phyloP scores from a whole-genome alignment of 2,329 filamentous ascomycete genomes.

The Aspergillus aculeatus region DNA sequence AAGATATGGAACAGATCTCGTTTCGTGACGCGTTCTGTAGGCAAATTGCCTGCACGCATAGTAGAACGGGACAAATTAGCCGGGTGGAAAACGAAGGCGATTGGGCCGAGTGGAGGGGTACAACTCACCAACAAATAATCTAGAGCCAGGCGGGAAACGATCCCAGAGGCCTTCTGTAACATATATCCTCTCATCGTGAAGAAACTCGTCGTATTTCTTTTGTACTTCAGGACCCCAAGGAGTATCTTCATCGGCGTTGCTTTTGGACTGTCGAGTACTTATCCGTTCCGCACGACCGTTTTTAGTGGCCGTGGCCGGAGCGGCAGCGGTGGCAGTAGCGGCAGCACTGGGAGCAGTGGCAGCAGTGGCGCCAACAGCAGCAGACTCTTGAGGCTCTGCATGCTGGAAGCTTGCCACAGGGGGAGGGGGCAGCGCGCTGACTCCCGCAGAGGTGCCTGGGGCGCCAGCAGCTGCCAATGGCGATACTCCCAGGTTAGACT shows the following conservation, averaged over 20 bases:
- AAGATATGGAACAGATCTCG: slow-evolving; percentile 91
- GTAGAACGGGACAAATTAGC: slow-evolving; percentile 7
- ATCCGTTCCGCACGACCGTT: slow-evolving; percentile 30
- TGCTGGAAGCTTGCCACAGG: slow-evolving; percentile 44
- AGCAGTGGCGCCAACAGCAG: neutral
- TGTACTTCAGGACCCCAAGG: slow-evolving; percentile 51
- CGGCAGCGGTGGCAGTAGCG: neutral
- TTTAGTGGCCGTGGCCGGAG: slow-evolving; percentile 20
- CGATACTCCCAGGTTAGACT: slow-evolving; percentile 23
- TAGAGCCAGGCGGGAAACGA: slow-evolving; percentile 49
- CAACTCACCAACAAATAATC: slow-evolving; percentile 49
- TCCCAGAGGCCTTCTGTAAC: slow-evolving; percentile 55
- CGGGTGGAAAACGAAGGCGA: neutral
- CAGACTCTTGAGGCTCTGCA: slow-evolving; percentile 23
- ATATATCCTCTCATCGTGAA: slow-evolving; percentile 52
- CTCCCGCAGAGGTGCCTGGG: slow-evolving; percentile 36
- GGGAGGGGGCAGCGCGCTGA: slow-evolving; percentile 41
- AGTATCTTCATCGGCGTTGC: slow-evolving; percentile 39
- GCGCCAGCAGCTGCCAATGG: slow-evolving; percentile 31
- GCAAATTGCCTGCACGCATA: slow-evolving; percentile 69
- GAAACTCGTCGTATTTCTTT: slow-evolving; percentile 51
- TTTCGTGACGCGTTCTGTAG: slow-evolving; percentile 89
- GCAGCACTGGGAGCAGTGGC: neutral
- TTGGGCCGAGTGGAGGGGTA: slow-evolving; percentile 5
- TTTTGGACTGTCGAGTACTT: slow-evolving; percentile 21